Percentiles rank a stretch among this genome's conserved stretches.
phyloP scores from a whole-genome alignment of 345 rosid genomes.

The Eutrema japonicum region DNA sequence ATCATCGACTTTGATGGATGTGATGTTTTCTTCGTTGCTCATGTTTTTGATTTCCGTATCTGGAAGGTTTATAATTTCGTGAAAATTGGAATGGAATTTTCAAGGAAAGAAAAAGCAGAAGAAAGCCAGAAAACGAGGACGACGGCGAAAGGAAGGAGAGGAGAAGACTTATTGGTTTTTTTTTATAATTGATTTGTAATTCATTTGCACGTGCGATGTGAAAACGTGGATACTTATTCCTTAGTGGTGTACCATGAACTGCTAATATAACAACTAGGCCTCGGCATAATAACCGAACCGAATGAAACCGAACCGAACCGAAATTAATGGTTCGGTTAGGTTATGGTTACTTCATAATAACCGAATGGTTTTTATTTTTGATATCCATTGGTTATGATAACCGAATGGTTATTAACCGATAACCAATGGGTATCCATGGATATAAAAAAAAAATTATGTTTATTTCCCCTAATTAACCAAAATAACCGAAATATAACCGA shows the following conservation, averaged over 20 bases:
- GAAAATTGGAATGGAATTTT: too few species aligned
- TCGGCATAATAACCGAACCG: too few species aligned
- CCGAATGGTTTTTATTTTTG: too few species aligned
- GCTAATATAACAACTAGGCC: conserved; percentile 7
- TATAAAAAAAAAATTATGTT: too few species aligned
- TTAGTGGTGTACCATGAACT: conserved; percentile 36
- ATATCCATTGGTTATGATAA: too few species aligned
- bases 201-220: conserved; percentile 14
- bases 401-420: too few species aligned
- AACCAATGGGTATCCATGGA: too few species aligned
- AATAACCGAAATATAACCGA: too few species aligned
- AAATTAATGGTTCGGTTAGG: too few species aligned
- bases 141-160: conserved; percentile 35
- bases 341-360: too few species aligned
- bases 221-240: conserved; percentile 23
- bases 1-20: conserved; percentile 15
- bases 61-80: neutral
- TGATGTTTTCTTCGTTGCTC: conserved; percentile 35
- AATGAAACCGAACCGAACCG: too few species aligned
- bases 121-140: conserved; percentile 35
- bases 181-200: conserved; percentile 2
- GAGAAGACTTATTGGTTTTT: conserved; percentile 34
- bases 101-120: neutral
- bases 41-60: conserved; percentile 17
- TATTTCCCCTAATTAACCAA: too few species aligned